phyloP scores from a whole-genome alignment of 164 flowering plant species.

The Akebia trifoliata region DNA sequence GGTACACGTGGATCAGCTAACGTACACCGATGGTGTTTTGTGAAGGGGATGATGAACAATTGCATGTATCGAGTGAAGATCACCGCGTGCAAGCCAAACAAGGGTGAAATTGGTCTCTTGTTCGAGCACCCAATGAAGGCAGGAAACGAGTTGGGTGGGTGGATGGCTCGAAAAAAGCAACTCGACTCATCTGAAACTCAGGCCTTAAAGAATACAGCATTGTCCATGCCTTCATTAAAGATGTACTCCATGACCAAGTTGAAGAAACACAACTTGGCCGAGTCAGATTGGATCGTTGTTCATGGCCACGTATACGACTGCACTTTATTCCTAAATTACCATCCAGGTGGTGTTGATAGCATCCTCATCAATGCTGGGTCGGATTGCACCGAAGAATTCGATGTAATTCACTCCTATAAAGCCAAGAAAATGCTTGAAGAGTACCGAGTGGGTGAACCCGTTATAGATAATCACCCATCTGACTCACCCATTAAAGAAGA shows the following conservation, averaged over 20 bases:
- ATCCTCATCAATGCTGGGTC: slow-evolving; percentile 95
- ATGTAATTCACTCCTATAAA: slow-evolving; percentile 90
- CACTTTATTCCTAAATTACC: slow-evolving; percentile 81
- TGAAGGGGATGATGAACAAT: slow-evolving; percentile 98
- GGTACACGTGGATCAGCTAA: neutral
- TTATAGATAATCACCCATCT: slow-evolving; percentile 56
- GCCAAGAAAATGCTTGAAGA: slow-evolving; percentile 80
- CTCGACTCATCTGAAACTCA: slow-evolving; percentile 39
- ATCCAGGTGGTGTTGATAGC: slow-evolving; percentile 93
- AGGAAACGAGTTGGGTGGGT: slow-evolving; percentile 83
- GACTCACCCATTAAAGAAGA: slow-evolving; percentile 61
- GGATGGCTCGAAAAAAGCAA: slow-evolving; percentile 77
- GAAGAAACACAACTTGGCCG: slow-evolving; percentile 56
- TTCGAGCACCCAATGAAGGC: slow-evolving; percentile 91
- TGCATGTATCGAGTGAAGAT: slow-evolving; percentile 91
- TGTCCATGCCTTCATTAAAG: slow-evolving; percentile 56
- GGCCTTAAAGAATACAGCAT: slow-evolving; percentile 49
- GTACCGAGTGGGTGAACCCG: slow-evolving; percentile 66
- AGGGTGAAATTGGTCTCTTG: slow-evolving; percentile 74
- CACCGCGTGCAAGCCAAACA: slow-evolving; percentile 63
- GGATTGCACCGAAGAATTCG: slow-evolving; percentile 95
- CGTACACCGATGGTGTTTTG: neutral
- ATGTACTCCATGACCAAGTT: slow-evolving; percentile 67
- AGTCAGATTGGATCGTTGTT: slow-evolving; percentile 90
- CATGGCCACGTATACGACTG: slow-evolving; percentile 92